These are phyloP conservation scores for Mycena epipterygia DNA, from an alignment of 768 basidiomycete genomes.

Conservation along the genomic window DNA sequence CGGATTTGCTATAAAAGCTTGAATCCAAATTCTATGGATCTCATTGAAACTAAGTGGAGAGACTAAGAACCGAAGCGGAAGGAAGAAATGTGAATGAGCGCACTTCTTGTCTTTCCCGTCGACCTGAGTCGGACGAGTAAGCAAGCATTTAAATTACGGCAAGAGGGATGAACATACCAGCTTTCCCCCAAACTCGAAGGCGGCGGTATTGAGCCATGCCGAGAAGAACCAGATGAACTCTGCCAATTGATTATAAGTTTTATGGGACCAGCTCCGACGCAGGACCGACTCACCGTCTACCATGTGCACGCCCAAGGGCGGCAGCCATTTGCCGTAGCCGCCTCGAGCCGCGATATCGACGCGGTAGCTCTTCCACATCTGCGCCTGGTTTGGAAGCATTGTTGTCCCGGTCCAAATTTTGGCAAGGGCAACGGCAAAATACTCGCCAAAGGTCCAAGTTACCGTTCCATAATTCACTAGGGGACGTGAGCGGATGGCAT, in stretches of 20 bases:
- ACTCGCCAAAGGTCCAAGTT: slow-evolving; percentile 29
- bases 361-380: slow-evolving; percentile 37
- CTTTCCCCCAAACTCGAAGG: slow-evolving; percentile 33
- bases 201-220: slow-evolving; percentile 35
- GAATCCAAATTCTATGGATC: background rate
- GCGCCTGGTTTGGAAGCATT: slow-evolving; percentile 29
- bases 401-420: slow-evolving; percentile 37
- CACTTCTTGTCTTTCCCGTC: slow-evolving; percentile 10
- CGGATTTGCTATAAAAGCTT: slow-evolving; percentile 18
- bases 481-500: background rate
- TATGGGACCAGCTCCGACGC: background rate
- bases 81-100: background rate
- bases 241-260: background rate
- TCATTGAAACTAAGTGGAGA: background rate
- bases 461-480: slow-evolving; percentile 30
- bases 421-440: slow-evolving; percentile 33
- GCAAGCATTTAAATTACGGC: background rate
- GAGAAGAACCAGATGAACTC: slow-evolving; percentile 26
- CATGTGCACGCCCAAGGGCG: background rate
- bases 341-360: slow-evolving; percentile 19
- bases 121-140: background rate
- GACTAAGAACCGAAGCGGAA: background rate
- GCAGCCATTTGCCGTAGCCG: slow-evolving; percentile 33
- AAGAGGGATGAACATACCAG: slow-evolving; percentile 2
- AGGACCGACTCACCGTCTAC: slow-evolving; percentile 1